A percentile compares a stretch with the other conserved stretches of the same genome.
Evolutionary conservation across 202 grass and related monocot genomes (phyloP).

Genomic region (Zizania palustris): DNA sequence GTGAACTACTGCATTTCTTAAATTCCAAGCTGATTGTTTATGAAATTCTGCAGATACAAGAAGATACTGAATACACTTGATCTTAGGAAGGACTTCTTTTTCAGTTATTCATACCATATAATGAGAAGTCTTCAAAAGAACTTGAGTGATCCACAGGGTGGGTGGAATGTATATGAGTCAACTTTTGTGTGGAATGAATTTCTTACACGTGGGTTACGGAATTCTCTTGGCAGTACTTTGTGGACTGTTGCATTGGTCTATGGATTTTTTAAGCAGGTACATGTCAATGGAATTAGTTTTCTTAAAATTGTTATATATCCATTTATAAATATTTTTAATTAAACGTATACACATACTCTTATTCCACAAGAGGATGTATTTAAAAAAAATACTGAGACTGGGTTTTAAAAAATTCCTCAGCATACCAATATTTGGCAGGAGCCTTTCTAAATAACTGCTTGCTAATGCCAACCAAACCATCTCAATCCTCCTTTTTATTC

Average conservation of each 20-base stretch:
- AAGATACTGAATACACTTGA: constrained; percentile 81
- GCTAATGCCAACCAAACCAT: neutral
- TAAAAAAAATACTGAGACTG: neutral
- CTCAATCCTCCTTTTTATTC: constrained; percentile 10
- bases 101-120: constrained; percentile 83
- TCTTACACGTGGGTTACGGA: constrained; percentile 59
- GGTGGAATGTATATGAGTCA: constrained; percentile 68
- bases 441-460: neutral
- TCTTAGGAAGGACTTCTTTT: constrained; percentile 96
- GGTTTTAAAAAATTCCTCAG: neutral
- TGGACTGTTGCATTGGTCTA: constrained; percentile 82
- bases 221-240: constrained; percentile 53
- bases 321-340: constrained; percentile 23
- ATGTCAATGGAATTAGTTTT: neutral
- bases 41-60: constrained; percentile 70
- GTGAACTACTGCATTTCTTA: constrained; percentile 19
- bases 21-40: constrained; percentile 25
- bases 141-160: constrained; percentile 56
- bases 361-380: neutral
- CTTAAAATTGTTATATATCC: constrained; percentile 40
- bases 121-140: constrained; percentile 95
- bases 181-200: constrained; percentile 94
- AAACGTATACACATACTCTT: constrained; percentile 20
- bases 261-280: constrained; percentile 91
- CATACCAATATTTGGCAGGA: constrained; percentile 14